Base-by-base conservation (phyloP, 768 basidiomycete genomes). In the Podaxis sp. region DNA sequence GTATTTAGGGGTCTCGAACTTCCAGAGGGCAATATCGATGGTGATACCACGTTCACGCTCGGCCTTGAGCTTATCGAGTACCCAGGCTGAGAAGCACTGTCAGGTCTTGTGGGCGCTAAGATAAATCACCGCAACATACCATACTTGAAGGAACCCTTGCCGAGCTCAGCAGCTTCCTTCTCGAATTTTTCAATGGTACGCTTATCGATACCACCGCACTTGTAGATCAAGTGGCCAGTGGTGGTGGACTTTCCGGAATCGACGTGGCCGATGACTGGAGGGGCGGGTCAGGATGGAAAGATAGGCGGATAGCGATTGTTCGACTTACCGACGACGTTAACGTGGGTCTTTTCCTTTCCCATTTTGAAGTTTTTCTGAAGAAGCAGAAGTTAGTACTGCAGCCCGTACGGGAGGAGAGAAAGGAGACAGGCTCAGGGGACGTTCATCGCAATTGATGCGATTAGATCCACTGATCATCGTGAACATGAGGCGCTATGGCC, bases 41-140 rank as follows among this genome's bases (percentile, higher is more conserved):
- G 96, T 99, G 86, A 99, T 99, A 89, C 97, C 97, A 89, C 97
- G 96, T 87, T 99, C 97, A 83, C 97, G 96, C 88, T 99, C 97
- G 72, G 97, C 97, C 89, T 99, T 99, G 71, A 99, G 93, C 84
- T 98, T 99, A 87, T 99, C 97, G 73, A 99, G 94, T 69, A 99
- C 97, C 96, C 96, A 98, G 67, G 96, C 95, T 98, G 75, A 64
- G 70, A 70, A 72, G 73, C 67, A 61, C 75, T 57, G 60, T 71
- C 59, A 61, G 63, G 26, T 26, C 61, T 63, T 55, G 59, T 59
- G 67, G 66, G 64, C 19, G 52, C 64, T 53, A 42, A 48, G 54
- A 55, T 57, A 54, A 42, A 49, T 54, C 39, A 40, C 55, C 46
- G 28, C 61, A 65, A 78, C 90, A 70, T 68, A 95, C 94, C 94